Percentiles rank a stretch among this genome's conserved stretches.
phyloP scores from a whole-genome alignment of 495 filamentous ascomycete species.

The Lineolata rhizophorae region DNA sequence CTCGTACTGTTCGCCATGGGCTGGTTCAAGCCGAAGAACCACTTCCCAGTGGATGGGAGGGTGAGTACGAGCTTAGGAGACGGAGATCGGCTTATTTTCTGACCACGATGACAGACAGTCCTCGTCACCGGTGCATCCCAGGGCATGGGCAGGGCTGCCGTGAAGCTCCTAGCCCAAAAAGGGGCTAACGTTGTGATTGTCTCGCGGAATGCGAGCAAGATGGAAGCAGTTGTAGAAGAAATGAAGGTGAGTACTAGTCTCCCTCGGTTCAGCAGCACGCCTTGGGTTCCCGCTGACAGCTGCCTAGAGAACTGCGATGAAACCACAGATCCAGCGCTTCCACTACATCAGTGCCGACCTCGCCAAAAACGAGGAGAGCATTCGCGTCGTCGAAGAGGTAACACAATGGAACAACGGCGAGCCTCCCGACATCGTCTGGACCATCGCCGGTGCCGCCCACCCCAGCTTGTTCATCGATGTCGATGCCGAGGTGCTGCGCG shows the following conservation, averaged over 20 bases:
- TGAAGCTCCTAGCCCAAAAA: conserved; percentile 49
- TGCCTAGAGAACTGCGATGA: conserved; percentile 32
- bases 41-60: conserved; percentile 61
- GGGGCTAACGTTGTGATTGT: conserved; percentile 78
- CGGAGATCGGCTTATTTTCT: no score
- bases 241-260: conserved; percentile 15
- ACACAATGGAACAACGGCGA: conserved; percentile 61
- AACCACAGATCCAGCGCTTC: conserved; percentile 49
- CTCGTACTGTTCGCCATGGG: conserved; percentile 33
- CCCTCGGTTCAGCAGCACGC: no score
- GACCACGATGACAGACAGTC: no score
- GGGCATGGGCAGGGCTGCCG: conserved; percentile 66
- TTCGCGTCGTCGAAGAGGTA: conserved; percentile 44
- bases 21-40: conserved; percentile 41
- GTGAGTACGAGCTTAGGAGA: no score
- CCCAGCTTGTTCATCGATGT: conserved; percentile 66
- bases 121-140: conserved; percentile 83
- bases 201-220: conserved; percentile 51
- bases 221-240: conserved; percentile 45
- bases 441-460: conserved; percentile 55
- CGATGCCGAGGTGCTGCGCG: conserved; percentile 34
- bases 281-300: conserved; percentile 5
- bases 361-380: conserved; percentile 39
- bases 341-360: conserved; percentile 72
- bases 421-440: conserved; percentile 77